Evolutionary conservation across 2,329 filamentous ascomycete genomes (phyloP), one percentile per base, ranked within the genome.

Genomic region (Colletotrichum sp.): DNA sequence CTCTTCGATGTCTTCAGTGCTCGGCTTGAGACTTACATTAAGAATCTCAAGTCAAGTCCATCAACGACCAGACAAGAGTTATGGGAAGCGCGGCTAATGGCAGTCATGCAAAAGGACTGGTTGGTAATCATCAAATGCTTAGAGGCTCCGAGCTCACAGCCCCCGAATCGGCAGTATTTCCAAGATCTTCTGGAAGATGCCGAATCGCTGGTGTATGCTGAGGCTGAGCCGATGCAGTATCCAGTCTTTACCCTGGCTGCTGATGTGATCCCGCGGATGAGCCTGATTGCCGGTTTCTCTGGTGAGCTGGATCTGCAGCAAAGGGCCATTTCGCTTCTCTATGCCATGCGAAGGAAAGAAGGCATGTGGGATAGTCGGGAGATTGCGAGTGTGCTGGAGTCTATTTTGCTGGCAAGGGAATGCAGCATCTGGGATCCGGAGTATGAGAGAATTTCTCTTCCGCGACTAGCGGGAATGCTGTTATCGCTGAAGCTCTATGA

Each of bases 291-390:
- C 0, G 55, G 2, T 4, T 62, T 55, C 24, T 34, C 34, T 13
- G 36, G 18, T 4, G 71, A 69, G 12, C 16, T 34, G 1, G 71
- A 63, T 9, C 13, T 73, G 28, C 2, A 68, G 66, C 6, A 57
- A 68, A 3, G 26, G 36, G 1, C 78, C 75, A 5, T 81, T 2
- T n/a, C 72, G 8, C 8, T 81, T 1, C 15, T 81, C 18, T 66
- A 77, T 1, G 26, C 26, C 4, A 39, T 81, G 8, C 78, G 79
- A 10, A 65, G 79, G 8, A 77, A 75, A 0, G 79, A 81, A 44
- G 80, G 78, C 1, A 57, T 81, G 0, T 80, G 78, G 78, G 79
- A 81, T 12, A 81, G 79, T 13, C 65, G 75, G 15, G 80, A 81
- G 13, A 68, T 80, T 5, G 68, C 59, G 6, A 71, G 28, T n/a